Base-by-base conservation (phyloP, 257 asterid genomes). In the Buddleja alternifolia region DNA sequence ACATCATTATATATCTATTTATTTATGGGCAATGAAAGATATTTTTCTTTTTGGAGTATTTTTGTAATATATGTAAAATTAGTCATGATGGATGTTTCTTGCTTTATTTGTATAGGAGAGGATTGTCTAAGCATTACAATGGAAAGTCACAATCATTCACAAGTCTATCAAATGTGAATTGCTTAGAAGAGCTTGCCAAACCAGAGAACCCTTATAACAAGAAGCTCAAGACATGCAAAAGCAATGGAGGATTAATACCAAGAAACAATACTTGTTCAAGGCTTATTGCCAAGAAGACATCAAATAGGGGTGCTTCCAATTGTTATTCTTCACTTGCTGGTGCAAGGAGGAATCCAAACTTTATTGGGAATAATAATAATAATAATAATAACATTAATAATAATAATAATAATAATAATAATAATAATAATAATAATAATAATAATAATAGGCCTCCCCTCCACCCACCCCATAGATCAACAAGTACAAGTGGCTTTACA, bases 121-220 rank as follows among this genome's bases (percentile, higher is more conserved):
- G 96, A 34, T 25, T 89, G 53, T 89, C 96, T 3, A 83, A 71
- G 82, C 86, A 86, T 62, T 89, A 83, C 80, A 83, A 80, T 63
- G 94, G 95, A 71, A 89, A 83, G 75, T 85, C 96, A 40, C 88
- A 80, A 48, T 89, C 96, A 8, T 89, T 81, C 73, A 80, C 85
- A 23, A 76, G 76, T 34, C 57, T 89, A 46, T 75, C 88, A 25
- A 75, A 71, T 17, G 90, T 81, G 80, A 70, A 58, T 57, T 7
- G 85, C 63, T 58, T 89, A 17, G 88, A 86, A 72, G 96, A 89
- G 60, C 84, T 89, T 6, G 81, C 85, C 2, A 89, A 89, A 65
- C 82, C 82, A 4, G 88, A 81, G 45, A 81, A 80, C 56, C 92
- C 87, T 4, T 74, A 51, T 45, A 83, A 75, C 63, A 88, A 88